Conservation (phyloP, 2,329 filamentous ascomycete species). For the Xylariales sp. region DNA sequence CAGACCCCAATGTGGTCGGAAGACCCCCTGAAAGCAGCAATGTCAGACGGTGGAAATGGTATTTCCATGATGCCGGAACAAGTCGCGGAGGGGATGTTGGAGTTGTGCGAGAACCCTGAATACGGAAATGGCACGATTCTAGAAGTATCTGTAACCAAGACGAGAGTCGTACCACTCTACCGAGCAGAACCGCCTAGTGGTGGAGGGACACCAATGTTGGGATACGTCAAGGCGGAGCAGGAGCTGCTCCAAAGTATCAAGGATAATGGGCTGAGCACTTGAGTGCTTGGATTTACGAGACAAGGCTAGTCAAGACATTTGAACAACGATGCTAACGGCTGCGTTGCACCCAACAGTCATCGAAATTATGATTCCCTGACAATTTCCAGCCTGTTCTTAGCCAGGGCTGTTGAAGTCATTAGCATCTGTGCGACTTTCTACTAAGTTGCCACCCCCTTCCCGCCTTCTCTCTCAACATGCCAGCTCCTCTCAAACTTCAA, state of each 20-base stretch:
- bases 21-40: slow-evolving; percentile 5
- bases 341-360: too few species aligned
- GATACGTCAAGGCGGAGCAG: slow-evolving; percentile 18
- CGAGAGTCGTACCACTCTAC: slow-evolving; percentile 25
- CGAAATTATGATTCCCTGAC: too few species aligned
- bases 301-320: too few species aligned
- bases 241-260: slow-evolving; percentile 11
- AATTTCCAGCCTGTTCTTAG: too few species aligned
- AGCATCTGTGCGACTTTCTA: too few species aligned
- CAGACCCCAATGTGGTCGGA: slow-evolving; percentile 6
- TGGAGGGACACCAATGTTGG: slow-evolving; percentile 17
- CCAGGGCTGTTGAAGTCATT: too few species aligned
- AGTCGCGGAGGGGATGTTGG: slow-evolving; percentile 2
- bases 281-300: too few species aligned
- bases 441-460: too few species aligned
- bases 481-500: too few species aligned
- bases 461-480: too few species aligned
- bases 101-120: slow-evolving; percentile 10
- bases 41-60: neutral
- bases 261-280: slow-evolving; percentile 2
- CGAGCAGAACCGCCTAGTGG: slow-evolving; percentile 21
- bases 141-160: slow-evolving; percentile 21
- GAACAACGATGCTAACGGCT: too few species aligned
- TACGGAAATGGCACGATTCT: slow-evolving; percentile 29
- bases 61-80: neutral